These are phyloP conservation scores for Tetradesmus obliquus DNA, from an alignment of 139 green algal genomes.

Conservation along the genomic window DNA sequence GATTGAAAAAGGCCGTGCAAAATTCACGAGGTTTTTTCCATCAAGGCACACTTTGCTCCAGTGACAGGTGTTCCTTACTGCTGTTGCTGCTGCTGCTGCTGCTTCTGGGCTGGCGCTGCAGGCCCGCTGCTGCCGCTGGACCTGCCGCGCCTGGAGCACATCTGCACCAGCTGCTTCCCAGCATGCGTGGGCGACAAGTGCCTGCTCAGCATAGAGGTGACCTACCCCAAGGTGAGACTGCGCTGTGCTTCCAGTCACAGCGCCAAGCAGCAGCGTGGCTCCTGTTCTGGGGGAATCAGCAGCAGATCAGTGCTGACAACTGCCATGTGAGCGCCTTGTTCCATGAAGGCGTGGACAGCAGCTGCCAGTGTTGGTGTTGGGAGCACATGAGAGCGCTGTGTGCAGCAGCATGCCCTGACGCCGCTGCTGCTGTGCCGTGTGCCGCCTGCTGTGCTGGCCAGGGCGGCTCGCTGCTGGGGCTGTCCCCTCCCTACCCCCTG, in stretches of 20 bases:
- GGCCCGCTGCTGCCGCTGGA: slow-evolving; percentile 65
- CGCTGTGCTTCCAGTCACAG: neutral
- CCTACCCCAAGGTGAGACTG: slow-evolving; percentile 68
- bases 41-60: neutral
- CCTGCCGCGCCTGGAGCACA: slow-evolving; percentile 86
- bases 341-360: too few species aligned
- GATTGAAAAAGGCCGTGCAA: too few species aligned
- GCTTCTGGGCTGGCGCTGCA: neutral
- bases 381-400: too few species aligned
- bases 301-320: too few species aligned
- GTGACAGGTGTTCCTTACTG: neutral
- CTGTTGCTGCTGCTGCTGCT: neutral
- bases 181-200: slow-evolving; percentile 75
- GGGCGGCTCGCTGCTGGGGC: slow-evolving; percentile 56
- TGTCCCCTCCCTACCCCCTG: slow-evolving; percentile 83
- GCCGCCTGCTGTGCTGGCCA: slow-evolving; percentile 14
- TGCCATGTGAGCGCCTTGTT: neutral
- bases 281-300: neutral
- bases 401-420: neutral
- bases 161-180: slow-evolving; percentile 78
- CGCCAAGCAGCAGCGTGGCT: neutral
- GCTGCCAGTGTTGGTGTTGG: too few species aligned
- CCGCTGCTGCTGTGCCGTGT: neutral
- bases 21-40: too few species aligned
- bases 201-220: slow-evolving; percentile 71